phyloP scores from a whole-genome alignment of 257 asterid species.

The Nyctanthes arbortristis region DNA sequence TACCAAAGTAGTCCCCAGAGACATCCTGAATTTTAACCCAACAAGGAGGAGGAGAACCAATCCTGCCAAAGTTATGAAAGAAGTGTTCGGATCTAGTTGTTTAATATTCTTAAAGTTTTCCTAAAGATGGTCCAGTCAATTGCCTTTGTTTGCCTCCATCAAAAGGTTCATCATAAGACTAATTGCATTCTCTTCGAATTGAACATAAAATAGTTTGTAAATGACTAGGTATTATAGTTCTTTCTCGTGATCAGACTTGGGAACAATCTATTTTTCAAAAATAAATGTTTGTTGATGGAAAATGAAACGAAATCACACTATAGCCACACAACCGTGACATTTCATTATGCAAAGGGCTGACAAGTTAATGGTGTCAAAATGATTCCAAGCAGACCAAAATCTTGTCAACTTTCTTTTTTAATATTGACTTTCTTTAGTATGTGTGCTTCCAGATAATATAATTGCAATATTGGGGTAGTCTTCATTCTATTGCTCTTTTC shows the following conservation, averaged over 20 bases:
- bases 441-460: background rate
- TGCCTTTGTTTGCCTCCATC: background rate
- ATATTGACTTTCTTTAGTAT: background rate
- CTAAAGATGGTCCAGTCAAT: background rate
- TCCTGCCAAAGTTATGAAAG: background rate
- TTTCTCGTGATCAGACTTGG: background rate
- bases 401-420: background rate
- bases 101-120: background rate
- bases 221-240: background rate
- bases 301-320: background rate
- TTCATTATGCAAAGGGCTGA: background rate
- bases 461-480: background rate
- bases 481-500: background rate
- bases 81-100: background rate
- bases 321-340: background rate
- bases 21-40: background rate
- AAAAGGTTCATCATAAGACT: background rate
- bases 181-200: background rate
- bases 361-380: background rate
- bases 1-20: background rate
- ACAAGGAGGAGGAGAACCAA: background rate
- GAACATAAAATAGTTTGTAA: background rate
- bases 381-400: background rate
- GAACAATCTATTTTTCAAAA: background rate
- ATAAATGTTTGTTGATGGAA: background rate